These are phyloP conservation scores for Piper longum DNA, from an alignment of 164 flowering plant genomes.

Conservation along the genomic window DNA sequence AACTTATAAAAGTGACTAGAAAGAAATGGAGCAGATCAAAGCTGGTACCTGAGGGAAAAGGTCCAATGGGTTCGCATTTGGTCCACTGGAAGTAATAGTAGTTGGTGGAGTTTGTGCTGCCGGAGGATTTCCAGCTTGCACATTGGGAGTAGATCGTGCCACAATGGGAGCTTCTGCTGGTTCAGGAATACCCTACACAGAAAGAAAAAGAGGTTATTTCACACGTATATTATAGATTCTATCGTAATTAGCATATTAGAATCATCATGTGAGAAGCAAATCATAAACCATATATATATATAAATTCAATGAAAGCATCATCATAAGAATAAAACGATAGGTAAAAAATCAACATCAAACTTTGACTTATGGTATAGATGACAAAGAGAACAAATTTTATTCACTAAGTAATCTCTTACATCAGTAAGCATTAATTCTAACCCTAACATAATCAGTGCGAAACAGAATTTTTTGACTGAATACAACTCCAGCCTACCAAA, in stretches of 20 bases:
- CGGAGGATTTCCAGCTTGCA: conserved; percentile 33
- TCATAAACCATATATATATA: too few species aligned
- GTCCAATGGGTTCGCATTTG: conserved; percentile 86
- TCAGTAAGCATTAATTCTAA: neutral
- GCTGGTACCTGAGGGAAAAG: conserved; percentile 79
- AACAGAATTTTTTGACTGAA: neutral
- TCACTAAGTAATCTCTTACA: neutral
- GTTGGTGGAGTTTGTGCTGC: conserved; percentile 34
- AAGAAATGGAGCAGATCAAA: neutral
- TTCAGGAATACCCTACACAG: conserved; percentile 78
- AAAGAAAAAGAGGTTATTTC: neutral
- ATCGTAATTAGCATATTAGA: too few species aligned
- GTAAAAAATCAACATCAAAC: too few species aligned
- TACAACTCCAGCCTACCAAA: too few species aligned
- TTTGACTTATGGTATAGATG: too few species aligned
- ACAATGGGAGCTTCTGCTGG: conserved; percentile 67
- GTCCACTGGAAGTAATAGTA: conserved; percentile 55
- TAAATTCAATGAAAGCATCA: too few species aligned
- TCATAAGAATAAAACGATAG: too few species aligned
- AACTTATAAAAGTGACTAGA: neutral
- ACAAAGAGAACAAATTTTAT: neutral
- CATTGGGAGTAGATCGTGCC: conserved; percentile 31
- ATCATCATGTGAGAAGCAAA: too few species aligned
- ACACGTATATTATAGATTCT: too few species aligned
- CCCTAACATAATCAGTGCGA: neutral